Base-by-base conservation (phyloP, 2,329 filamentous ascomycete genomes). In the Penicillium palitans region DNA sequence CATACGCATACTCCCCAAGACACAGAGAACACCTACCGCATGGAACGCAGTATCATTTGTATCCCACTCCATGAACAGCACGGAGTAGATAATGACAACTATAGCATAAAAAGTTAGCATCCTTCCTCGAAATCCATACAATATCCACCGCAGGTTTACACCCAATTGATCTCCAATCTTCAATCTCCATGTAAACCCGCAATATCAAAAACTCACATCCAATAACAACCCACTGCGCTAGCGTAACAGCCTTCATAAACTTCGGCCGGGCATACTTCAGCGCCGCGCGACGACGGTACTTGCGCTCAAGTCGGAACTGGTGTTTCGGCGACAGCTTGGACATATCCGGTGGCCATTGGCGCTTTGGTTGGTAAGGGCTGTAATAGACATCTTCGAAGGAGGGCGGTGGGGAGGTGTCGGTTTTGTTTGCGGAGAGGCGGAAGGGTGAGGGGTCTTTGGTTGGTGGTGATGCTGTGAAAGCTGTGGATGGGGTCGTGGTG, bases 271-370 rank as follows among this genome's bases (percentile, higher is more conserved):
- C 81, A 71, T 81, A 87, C 70, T 87, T 87, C 63, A 87, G 74
- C 70, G 83, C 83, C 51, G 83, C 78, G 53, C 86, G 80, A 52
- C 86, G 79, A 37, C 86, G 80, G 73, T 87, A 89, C 61, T 85
- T 84, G 59, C 85, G 82, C 74, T 89, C 86, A 48, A 88, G 81
- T n/a, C 83, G 81, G 76, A 88, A 88, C 68, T 88, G 84, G 68
- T 89, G 84, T 69, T 84, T 87, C n/a, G 79, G 77, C 1, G 85
- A 84, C 50, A 89, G 77, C 62, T 84, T 81, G 56, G 77, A 76
- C 74, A 89, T 84, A 69, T 87, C 84, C 7, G 86, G 86, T 42
- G 86, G 86, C 86, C 86, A 89, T 72, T 77, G 75, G 59, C 83
- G 83, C 72, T 87, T 85, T 39, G 83, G 83, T 61, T 77, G 80